Base-by-base conservation (phyloP, 1,284 basidiomycete genomes). In the Farysia itapuensis region DNA sequence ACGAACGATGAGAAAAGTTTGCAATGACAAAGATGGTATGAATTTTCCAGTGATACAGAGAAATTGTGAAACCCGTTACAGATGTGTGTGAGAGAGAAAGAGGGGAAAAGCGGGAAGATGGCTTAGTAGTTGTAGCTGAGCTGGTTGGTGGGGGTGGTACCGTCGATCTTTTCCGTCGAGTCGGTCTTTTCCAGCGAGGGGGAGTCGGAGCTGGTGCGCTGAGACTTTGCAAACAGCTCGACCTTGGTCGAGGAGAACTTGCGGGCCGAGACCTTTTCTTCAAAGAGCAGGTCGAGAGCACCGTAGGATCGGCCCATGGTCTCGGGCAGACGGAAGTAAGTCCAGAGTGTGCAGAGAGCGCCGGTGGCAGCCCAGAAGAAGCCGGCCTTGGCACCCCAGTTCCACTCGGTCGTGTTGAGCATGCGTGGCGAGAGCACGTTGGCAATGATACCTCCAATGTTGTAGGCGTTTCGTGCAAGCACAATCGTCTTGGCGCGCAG, bases 401-500 rank as follows among this genome's bases (percentile, higher is more conserved):
- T 77, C 77, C 79, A 80, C 6, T 69, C 72, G 0, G 57, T 64
- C 1, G 75, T 68, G 42, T 64, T 75, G 24, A 80, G 66, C 78
- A 79, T 77, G 23, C 78, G 64, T 2, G 80, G 80, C 14, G 74
- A 75, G 47, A 79, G 69, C 45, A 78, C 73, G 51, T 79, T 80
- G 56, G 79, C 77, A 28, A 72, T 52, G 34, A 58, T 35, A 13
- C 50, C 34, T 16, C 42, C 52, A 13, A 52, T 20, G 46, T 79
- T 78, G 74, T 80, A 80, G 8, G 71, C 50, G 40, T 77, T 76
- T 33, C 82, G 77, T 21, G 79, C 78, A 21, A 83, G 73, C 1
- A 79, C 81, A 48, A 82, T 78, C 0, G 81, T 80, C 76, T 82
- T 82, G 53, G 79, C 77, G 8, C 78, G 72, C 4, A 81, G 74